Evolutionary conservation across 1,284 basidiomycete species (phyloP).

Genomic region (Trichosporon faecale): DNA sequence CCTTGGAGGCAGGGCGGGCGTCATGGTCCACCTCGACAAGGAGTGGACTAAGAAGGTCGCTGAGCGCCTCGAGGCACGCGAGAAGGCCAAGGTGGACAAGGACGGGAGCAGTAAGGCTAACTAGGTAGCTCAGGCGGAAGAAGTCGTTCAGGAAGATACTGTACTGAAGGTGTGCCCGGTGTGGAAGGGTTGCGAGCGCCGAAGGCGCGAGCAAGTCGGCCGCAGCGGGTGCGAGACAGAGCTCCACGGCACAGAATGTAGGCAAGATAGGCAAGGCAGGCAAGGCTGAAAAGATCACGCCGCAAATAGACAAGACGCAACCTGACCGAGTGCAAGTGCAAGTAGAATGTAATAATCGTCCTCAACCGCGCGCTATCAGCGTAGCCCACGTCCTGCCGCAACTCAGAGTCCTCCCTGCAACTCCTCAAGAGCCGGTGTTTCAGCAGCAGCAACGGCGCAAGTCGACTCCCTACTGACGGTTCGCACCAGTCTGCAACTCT

Average conservation of each 20-base stretch:
- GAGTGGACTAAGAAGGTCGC: conserved; percentile 8
- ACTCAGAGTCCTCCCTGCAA: not conserved
- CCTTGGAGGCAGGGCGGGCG: conserved; percentile 54
- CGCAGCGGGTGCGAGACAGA: not conserved
- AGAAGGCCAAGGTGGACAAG: not conserved
- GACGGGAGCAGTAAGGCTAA: not conserved
- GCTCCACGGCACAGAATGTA: not conserved
- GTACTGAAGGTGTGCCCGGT: not conserved
- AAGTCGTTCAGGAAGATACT: not conserved
- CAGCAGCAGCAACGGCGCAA: not conserved
- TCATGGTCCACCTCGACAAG: conserved; percentile 27
- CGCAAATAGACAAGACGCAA: not conserved
- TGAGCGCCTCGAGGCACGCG: not conserved
- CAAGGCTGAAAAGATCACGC: not conserved
- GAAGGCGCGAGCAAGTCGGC: not conserved
- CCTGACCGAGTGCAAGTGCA: not conserved
- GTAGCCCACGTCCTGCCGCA: not conserved
- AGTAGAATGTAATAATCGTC: not conserved
- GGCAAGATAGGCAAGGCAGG: not conserved
- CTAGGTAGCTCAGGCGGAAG: not conserved
- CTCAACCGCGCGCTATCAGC: too few species aligned
- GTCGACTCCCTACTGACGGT: not conserved
- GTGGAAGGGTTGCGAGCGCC: not conserved
- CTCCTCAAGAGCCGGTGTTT: too few species aligned
- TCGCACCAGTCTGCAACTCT: not conserved